Base-by-base conservation (phyloP, 495 filamentous ascomycete genomes). In the Pseudoneurospora amorphoporcata region DNA sequence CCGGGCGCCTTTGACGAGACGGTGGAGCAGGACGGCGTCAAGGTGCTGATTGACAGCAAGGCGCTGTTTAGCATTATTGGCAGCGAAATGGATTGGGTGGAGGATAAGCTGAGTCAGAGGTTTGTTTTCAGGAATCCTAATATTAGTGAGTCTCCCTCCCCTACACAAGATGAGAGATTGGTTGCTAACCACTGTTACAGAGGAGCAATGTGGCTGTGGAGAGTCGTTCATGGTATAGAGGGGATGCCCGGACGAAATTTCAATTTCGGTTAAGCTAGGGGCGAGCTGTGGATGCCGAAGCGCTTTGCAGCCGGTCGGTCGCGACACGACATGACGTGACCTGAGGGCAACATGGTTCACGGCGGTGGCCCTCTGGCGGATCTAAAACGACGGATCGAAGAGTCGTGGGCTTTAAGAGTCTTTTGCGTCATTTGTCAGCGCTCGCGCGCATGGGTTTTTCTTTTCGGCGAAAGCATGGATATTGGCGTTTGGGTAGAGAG, bases 11-110 rank as follows among this genome's bases (percentile, higher is more conserved):
- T 98, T 75, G 95, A 99, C 79, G 95, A 99, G 79, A 84, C 90
- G 71, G 94, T 99, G 16, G 94, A 95, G 77, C 96, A 98, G 79
- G 95, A 97, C 76, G 95, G 94, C 4, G 95, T 99, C 16, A 95
- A 91, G 84, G 96, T 99, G 40, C 77, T 99, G 81, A 93, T 99
- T 70, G 95, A 99, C 83, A 94, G 92, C 83, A 98, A 97, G 83
- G 95, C 95, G 73, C 83, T 99, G 72, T 95, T 99, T 76, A 97
- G 93, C 79, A 97, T 99, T 58, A 97, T 99, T 80, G 95, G 96
- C 9, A 97, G 92, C 76, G 95, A 98, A 86, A 99, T 99, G 95
- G 95, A 99, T 79, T 99, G 94, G 95, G 88, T 95, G 3, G 94
- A 98, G 82, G 96, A 98, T 77, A 96, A 95, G 82, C 79, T 99